Conservation (phyloP, 768 basidiomycete species). For the Udeniomyces megalosporus region DNA sequence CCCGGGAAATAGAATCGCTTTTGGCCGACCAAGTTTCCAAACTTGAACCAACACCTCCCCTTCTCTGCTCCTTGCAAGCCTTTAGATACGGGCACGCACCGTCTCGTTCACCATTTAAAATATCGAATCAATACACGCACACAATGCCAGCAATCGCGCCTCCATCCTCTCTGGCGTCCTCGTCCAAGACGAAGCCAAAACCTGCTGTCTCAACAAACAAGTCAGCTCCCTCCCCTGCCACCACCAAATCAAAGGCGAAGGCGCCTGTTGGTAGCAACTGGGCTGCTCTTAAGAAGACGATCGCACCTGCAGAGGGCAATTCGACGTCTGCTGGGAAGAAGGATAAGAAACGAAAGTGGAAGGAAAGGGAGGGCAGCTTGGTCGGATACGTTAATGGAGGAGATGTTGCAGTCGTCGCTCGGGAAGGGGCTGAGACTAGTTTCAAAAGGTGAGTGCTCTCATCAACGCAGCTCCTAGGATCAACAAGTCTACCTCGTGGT, state of each 20-base stretch:
- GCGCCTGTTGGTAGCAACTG: conserved; percentile 3
- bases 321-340: neutral
- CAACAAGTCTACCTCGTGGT: no score
- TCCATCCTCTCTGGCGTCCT: neutral
- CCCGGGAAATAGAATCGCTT: no score
- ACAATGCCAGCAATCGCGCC: neutral
- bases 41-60: no score
- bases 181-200: neutral
- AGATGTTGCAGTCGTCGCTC: neutral
- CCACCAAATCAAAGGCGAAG: conserved; percentile 2
- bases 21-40: no score
- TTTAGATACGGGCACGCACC: no score
- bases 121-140: no score
- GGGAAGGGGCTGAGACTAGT: neutral
- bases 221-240: neutral
- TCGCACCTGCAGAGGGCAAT: neutral
- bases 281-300: conserved; percentile 12
- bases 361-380: neutral
- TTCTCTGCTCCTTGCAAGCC: no score
- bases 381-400: neutral
- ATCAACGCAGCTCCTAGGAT: no score
- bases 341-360: conserved; percentile 13
- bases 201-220: neutral
- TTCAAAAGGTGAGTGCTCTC: conserved; percentile 7
- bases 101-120: no score